Evolutionary conservation across 1,284 basidiomycete genomes (phyloP).

Genomic region (Trichosporon faecale): DNA sequence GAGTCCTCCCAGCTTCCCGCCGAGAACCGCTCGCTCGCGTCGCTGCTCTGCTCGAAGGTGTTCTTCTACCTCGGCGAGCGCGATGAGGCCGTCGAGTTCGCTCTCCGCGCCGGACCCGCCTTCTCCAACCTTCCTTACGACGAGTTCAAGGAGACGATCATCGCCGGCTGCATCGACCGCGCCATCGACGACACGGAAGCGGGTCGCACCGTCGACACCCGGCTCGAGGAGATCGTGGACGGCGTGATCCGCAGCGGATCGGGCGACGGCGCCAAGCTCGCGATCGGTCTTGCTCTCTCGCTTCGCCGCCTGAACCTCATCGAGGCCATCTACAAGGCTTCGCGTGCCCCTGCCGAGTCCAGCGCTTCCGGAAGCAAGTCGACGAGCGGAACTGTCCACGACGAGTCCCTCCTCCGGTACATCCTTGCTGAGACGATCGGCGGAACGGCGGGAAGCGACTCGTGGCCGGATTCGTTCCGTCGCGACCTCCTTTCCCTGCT

Average conservation of each 20-base stretch:
- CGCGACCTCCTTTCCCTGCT: slow-evolving; percentile 60
- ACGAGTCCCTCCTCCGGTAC: slow-evolving; percentile 77
- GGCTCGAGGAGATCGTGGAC: slow-evolving; percentile 77
- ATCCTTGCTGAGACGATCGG: slow-evolving; percentile 85
- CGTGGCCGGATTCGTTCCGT: slow-evolving; percentile 44
- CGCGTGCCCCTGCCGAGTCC: slow-evolving; percentile 32
- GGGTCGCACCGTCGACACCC: slow-evolving; percentile 63
- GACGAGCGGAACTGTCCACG: slow-evolving; percentile 53
- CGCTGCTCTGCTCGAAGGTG: slow-evolving; percentile 87
- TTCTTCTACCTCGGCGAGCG: slow-evolving; percentile 94
- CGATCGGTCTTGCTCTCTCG: slow-evolving; percentile 89
- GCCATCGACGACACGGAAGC: slow-evolving; percentile 63
- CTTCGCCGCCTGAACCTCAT: slow-evolving; percentile 81
- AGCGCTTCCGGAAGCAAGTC: slow-evolving; percentile 29
- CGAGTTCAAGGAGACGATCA: slow-evolving; percentile 89
- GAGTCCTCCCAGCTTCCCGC: slow-evolving; percentile 65
- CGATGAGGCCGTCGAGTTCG: slow-evolving; percentile 88
- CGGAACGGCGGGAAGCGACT: slow-evolving; percentile 48
- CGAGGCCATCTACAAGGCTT: slow-evolving; percentile 62
- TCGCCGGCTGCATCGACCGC: slow-evolving; percentile 89
- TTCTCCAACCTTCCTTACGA: slow-evolving; percentile 72
- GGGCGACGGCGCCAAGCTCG: slow-evolving; percentile 79
- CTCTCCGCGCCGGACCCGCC: slow-evolving; percentile 78
- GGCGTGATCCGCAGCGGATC: slow-evolving; percentile 79
- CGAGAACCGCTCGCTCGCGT: slow-evolving; percentile 72